Conservation (phyloP, 345 rosid genomes). For the Salix viminalis region DNA sequence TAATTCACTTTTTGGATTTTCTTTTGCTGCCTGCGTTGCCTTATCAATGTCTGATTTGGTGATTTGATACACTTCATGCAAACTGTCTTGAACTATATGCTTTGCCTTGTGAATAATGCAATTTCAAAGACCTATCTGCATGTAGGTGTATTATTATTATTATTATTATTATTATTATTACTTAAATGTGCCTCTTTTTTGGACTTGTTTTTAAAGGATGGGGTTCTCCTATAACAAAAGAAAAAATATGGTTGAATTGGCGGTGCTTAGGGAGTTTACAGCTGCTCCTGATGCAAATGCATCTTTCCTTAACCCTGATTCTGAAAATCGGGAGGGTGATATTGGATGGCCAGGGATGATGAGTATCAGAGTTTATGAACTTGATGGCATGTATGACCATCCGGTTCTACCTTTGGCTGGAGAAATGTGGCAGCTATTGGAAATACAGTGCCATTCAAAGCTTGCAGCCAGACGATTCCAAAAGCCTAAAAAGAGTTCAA, state of each 20-base stretch:
- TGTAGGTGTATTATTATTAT: slow-evolving; percentile 9
- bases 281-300: slow-evolving; percentile 57
- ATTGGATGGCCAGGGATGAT: slow-evolving; percentile 97
- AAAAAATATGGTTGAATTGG: slow-evolving; percentile 88
- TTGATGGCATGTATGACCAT: slow-evolving; percentile 95
- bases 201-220: slow-evolving; percentile 51
- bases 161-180: neutral
- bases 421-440: slow-evolving; percentile 90
- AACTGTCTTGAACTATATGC: neutral
- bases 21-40: too few relatives aligned
- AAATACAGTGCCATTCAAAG: slow-evolving; percentile 92
- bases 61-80: neutral
- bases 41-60: too few relatives aligned
- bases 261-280: slow-evolving; percentile 84
- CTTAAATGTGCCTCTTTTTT: slow-evolving; percentile 3
- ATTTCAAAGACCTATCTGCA: slow-evolving; percentile 1
- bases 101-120: neutral
- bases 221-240: slow-evolving; percentile 94
- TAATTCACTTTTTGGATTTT: too few relatives aligned
- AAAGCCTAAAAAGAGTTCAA: slow-evolving; percentile 89
- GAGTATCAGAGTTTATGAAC: slow-evolving; percentile 91
- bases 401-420: slow-evolving; percentile 93
- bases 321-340: slow-evolving; percentile 82
- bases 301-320: slow-evolving; percentile 54
- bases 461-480: slow-evolving; percentile 87